A percentile compares a stretch with the other conserved stretches of the same genome.
These are phyloP conservation scores for Cryphonectria naterciae DNA, from an alignment of 2,329 filamentous ascomycete genomes.

Conservation along the genomic window DNA sequence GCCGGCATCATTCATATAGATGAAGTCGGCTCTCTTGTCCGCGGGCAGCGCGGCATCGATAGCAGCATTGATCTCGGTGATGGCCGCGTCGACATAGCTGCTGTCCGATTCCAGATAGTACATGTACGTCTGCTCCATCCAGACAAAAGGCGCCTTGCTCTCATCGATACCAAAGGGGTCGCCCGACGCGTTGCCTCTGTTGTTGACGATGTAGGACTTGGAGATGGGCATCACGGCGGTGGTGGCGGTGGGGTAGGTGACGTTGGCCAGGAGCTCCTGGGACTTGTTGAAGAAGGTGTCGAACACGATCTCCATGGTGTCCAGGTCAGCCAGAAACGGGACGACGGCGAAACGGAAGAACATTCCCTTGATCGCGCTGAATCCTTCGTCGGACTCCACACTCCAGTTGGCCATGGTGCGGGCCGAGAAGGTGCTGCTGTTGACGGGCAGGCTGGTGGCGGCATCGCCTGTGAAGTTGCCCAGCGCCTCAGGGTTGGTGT, in stretches of 20 bases:
- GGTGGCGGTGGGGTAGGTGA: background rate
- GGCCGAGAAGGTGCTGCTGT: constrained; percentile 15
- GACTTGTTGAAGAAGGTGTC: constrained; percentile 16
- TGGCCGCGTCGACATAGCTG: background rate
- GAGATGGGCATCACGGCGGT: constrained; percentile 19
- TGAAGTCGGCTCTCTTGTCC: constrained; percentile 5
- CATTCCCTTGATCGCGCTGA: background rate
- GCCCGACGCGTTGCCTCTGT: background rate
- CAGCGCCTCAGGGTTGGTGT: constrained; percentile 9
- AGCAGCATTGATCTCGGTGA: constrained; percentile 9
- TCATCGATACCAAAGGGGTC: constrained; percentile 15
- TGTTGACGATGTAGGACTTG: constrained; percentile 6
- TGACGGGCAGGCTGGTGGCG: background rate
- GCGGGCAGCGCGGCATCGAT: constrained; percentile 10
- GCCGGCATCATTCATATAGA: constrained; percentile 23
- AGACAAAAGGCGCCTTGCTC: constrained; percentile 13
- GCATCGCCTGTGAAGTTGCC: constrained; percentile 11
- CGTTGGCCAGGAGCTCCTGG: constrained; percentile 8
- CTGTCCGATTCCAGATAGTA: background rate
- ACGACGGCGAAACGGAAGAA: constrained; percentile 15
- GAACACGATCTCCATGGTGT: constrained; percentile 14
- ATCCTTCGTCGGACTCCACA: background rate
- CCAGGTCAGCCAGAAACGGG: constrained; percentile 11
- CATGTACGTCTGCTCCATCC: constrained; percentile 5
- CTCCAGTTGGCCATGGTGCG: constrained; percentile 11